These are phyloP conservation scores for Arthrinium puccinioides DNA, from an alignment of 2,329 filamentous ascomycete species.

Conservation along the genomic window DNA sequence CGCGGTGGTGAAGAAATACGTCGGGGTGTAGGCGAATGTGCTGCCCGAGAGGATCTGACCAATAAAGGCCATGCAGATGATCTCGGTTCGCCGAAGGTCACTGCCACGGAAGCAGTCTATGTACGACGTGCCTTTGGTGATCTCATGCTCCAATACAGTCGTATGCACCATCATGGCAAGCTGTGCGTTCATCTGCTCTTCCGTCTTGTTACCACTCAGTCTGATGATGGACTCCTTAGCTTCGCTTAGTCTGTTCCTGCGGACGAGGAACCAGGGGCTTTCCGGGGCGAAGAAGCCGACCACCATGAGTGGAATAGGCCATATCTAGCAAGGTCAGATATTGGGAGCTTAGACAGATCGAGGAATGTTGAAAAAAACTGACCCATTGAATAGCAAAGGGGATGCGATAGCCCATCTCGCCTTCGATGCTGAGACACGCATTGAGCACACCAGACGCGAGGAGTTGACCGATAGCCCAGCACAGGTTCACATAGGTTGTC, in stretches of 20 bases:
- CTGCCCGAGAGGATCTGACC: conserved; percentile 26
- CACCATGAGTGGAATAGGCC: conserved; percentile 32
- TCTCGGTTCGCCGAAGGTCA: conserved; percentile 37
- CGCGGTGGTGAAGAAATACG: conserved; percentile 28
- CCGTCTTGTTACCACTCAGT: conserved; percentile 21
- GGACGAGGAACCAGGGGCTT: conserved; percentile 38
- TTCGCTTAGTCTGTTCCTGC: conserved; percentile 26
- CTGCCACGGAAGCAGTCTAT: conserved; percentile 38
- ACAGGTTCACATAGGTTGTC: conserved; percentile 38
- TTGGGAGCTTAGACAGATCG: background rate
- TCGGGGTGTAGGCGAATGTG: conserved; percentile 30
- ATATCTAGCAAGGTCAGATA: conserved; percentile 15
- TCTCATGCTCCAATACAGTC: conserved; percentile 32
- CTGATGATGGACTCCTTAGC: conserved; percentile 26
- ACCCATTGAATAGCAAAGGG: conserved; percentile 38
- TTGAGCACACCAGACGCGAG: conserved; percentile 31
- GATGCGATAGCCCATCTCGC: conserved; percentile 34
- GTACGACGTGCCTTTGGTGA: conserved; percentile 33
- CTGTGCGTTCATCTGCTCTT: conserved; percentile 27
- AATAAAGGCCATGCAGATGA: conserved; percentile 29
- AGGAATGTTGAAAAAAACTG: background rate
- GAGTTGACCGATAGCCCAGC: conserved; percentile 37
- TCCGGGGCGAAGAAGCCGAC: conserved; percentile 34
- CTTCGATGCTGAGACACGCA: conserved; percentile 23
- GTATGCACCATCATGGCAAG: conserved; percentile 39